phyloP scores from a whole-genome alignment of 2,329 filamentous ascomycete genomes.

The Scopulariopsis brevicaulis region DNA sequence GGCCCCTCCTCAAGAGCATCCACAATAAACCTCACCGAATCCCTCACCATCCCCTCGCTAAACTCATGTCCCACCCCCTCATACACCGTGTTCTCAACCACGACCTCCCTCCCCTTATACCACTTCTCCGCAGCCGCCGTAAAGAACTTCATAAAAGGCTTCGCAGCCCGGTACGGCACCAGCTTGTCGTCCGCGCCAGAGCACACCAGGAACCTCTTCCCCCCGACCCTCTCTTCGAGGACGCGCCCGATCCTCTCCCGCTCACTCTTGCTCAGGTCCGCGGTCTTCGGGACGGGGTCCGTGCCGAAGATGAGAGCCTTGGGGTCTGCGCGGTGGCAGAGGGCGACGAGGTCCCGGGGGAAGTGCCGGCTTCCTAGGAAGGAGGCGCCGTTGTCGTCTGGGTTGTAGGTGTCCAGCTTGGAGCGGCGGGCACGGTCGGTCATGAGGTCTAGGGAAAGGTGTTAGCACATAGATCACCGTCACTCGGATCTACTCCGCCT shows the following conservation, averaged over 20 bases:
- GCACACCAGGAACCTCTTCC: constrained; percentile 54
- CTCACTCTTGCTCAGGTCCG: constrained; percentile 21
- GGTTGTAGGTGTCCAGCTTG: constrained; percentile 49
- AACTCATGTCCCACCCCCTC: constrained; percentile 60
- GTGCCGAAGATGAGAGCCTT: constrained; percentile 59
- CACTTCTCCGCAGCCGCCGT: constrained; percentile 39
- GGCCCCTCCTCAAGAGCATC: constrained; percentile 26
- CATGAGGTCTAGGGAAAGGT: constrained; percentile 44
- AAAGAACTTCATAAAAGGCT: constrained; percentile 51
- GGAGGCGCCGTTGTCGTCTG: constrained; percentile 38
- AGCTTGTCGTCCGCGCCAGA: constrained; percentile 59
- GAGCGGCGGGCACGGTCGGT: constrained; percentile 63
- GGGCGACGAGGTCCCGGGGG: constrained; percentile 52
- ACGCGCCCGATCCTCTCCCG: constrained; percentile 30
- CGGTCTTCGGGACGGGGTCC: constrained; percentile 17
- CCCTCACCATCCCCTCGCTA: constrained; percentile 52
- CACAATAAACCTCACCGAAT: constrained; percentile 53
- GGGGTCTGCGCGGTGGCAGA: constrained; percentile 60
- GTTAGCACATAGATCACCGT: neutral
- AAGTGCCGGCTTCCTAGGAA: constrained; percentile 76
- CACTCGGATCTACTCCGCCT: neutral
- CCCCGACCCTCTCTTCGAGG: constrained; percentile 36
- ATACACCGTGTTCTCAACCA: constrained; percentile 56
- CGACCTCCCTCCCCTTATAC: constrained; percentile 44
- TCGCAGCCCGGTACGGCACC: constrained; percentile 54